Conservation (phyloP, 768 basidiomycete species). For the Mycena alexandri region DNA sequence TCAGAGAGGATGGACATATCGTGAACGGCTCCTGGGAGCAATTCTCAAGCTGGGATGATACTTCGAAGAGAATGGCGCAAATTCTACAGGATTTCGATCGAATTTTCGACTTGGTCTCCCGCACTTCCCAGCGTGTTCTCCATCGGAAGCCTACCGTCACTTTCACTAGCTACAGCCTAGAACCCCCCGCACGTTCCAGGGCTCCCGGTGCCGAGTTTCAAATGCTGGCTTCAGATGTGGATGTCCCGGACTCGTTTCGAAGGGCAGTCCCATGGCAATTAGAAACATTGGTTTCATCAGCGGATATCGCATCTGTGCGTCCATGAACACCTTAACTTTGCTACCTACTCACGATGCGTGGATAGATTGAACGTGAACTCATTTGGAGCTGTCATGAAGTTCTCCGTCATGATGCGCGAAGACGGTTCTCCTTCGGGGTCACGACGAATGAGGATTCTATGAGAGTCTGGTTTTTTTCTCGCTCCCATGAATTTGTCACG, state of each 20-base stretch:
- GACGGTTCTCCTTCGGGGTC: neutral
- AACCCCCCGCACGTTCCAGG: neutral
- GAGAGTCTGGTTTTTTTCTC: slow-evolving; percentile 9
- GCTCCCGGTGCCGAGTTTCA: neutral
- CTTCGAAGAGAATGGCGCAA: neutral
- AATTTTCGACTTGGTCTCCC: neutral
- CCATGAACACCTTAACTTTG: neutral
- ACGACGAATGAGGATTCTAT: neutral
- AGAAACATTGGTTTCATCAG: neutral
- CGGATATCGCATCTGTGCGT: neutral
- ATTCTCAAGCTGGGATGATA: neutral
- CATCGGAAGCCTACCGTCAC: neutral
- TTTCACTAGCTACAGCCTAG: neutral
- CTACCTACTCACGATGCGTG: too few species aligned
- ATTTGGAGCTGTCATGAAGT: slow-evolving; percentile 3
- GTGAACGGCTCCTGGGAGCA: neutral
- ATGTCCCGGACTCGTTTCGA: neutral
- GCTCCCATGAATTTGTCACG: neutral
- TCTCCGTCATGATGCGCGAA: neutral
- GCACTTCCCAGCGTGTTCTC: neutral
- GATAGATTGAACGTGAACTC: neutral
- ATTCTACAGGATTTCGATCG: neutral
- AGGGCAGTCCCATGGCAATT: slow-evolving; percentile 2
- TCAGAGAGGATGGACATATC: neutral
- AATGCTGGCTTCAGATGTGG: neutral